Evolutionary conservation across 2,329 filamentous ascomycete genomes (phyloP), one percentile per base, ranked within the genome.

Genomic region (Diaporthe eres): DNA sequence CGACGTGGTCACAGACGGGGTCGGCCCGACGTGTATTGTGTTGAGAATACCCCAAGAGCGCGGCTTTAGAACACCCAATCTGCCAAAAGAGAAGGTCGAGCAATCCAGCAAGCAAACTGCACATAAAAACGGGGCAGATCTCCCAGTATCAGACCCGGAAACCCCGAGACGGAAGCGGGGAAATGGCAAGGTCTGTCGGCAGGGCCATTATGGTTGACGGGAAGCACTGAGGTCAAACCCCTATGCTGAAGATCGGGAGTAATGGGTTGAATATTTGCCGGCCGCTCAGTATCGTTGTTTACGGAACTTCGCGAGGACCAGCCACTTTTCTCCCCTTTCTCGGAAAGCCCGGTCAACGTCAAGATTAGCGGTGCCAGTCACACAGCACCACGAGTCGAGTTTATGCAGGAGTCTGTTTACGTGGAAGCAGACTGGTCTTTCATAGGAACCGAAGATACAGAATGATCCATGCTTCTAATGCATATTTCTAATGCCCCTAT

Each of bases 401-500:
- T 19, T 12, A 28, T 25, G 31, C 44, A 12, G 39, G 4, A 22
- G 42, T 49, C n/a, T 22, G 25, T 22, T 49, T 8, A 49, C 42
- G 25, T 22, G 39, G 39, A 67, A 37, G 22, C 65, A 55, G 15
- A n/a, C 47, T 15, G 34, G 51, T 55, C 34, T 28, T 70, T 39
- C 6, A 53, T 7, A 28, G 15, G 34, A 10, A 28, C 31, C 49
- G 17, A 28, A 39, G 49, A 55, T 55, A 28, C 65, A 55, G 31
- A 42, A 31, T 70, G 15, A 42, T 70, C 34, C 31, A 55, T 60
- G 71, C 71, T 65, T 47, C 58, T 65, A 65, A 65, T 55, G 71
- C 71, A 58, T 73, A 51, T 65, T 34, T 73, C 60, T 60, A 60
- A 71, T 72, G 44, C 57, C 42, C 71, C 47, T 55, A 34, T 47